Evolutionary conservation across 805 yeast genomes (phyloP).

Genomic region (Yarrowia alimentaria): DNA sequence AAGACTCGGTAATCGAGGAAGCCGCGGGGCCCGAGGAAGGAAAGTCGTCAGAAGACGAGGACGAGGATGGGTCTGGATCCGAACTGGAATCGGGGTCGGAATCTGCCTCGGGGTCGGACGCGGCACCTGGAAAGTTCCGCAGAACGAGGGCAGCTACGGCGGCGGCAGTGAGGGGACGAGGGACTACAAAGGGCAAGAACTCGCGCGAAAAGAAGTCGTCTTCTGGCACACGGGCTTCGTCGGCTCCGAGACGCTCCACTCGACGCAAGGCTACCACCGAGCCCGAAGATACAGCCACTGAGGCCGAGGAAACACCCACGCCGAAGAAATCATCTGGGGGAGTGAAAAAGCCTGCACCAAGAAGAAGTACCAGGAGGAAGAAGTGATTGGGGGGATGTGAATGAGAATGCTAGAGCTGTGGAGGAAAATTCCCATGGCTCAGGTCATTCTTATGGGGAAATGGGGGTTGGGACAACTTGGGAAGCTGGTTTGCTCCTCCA

Average conservation of each 20-base stretch:
- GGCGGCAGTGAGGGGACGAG: conserved; percentile 8
- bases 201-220: conserved; percentile 12
- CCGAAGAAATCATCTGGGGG: conserved; percentile 22
- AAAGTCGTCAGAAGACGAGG: not conserved
- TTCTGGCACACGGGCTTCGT: conserved; percentile 8
- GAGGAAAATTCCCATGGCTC: too few species aligned
- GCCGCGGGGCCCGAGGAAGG: not conserved
- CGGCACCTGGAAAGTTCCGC: not conserved
- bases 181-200: conserved; percentile 6
- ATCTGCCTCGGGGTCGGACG: conserved; percentile 14
- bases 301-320: conserved; percentile 16
- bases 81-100: conserved; percentile 6
- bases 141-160: conserved; percentile 21
- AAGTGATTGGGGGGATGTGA: conserved; percentile 2
- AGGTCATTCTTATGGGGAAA: too few species aligned
- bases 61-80: conserved; percentile 1
- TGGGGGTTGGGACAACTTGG: too few species aligned
- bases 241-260: conserved; percentile 6
- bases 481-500: too few species aligned
- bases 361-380: conserved; percentile 14
- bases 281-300: conserved; percentile 20
- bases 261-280: conserved; percentile 7
- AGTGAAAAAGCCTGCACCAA: conserved; percentile 14
- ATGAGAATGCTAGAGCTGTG: not conserved
- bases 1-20: not conserved